These are phyloP conservation scores for Candida chauliodis DNA, from an alignment of 805 yeast species.

Conservation along the genomic window DNA sequence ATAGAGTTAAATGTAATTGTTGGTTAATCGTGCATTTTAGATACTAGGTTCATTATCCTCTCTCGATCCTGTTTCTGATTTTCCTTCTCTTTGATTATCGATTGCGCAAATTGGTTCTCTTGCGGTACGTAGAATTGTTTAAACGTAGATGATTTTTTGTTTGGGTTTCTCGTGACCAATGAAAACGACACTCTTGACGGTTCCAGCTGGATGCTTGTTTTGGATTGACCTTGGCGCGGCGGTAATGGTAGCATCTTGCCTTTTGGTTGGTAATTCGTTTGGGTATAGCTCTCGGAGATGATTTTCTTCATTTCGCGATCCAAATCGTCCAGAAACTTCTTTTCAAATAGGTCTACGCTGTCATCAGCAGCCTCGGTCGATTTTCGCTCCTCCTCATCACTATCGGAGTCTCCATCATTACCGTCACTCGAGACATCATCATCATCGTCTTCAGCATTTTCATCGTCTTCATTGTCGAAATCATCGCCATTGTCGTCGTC, in stretches of 20 bases:
- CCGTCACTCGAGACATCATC: conserved; percentile 23
- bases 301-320: conserved; percentile 56
- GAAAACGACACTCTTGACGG: conserved; percentile 41
- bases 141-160: conserved; percentile 44
- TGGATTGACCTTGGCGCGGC: background rate
- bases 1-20: no score
- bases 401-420: conserved; percentile 14
- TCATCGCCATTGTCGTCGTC: conserved; percentile 17
- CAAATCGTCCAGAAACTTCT: conserved; percentile 46
- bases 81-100: conserved; percentile 48
- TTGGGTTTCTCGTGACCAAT: conserved; percentile 46
- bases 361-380: conserved; percentile 9
- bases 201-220: background rate
- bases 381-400: conserved; percentile 15
- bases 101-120: conserved; percentile 51
- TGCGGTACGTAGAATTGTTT: conserved; percentile 50
- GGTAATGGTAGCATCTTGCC: conserved; percentile 8
- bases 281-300: conserved; percentile 46
- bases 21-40: conserved; percentile 33
- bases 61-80: conserved; percentile 51
- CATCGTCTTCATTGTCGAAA: conserved; percentile 12
- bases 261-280: conserved; percentile 21
- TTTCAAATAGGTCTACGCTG: conserved; percentile 35
- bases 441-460: conserved; percentile 21
- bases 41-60: conserved; percentile 53